Conservation (phyloP, 1,284 basidiomycete species). For the Rhizoctonia solani region DNA sequence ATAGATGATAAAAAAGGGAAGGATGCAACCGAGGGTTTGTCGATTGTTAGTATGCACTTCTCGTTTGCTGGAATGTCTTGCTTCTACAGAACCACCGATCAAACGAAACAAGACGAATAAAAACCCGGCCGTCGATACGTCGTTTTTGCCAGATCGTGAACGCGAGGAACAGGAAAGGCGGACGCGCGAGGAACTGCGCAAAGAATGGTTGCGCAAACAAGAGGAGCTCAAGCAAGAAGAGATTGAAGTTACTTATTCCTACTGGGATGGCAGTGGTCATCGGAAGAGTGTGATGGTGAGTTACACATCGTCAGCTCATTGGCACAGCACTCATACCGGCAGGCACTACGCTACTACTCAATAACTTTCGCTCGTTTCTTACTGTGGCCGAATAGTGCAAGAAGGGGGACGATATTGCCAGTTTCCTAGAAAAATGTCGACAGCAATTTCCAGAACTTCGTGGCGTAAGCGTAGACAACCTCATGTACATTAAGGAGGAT, state of each 20-base stretch:
- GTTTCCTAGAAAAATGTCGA: constrained; percentile 91
- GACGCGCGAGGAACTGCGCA: constrained; percentile 84
- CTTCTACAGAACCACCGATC: constrained; percentile 40
- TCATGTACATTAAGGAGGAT: constrained; percentile 99
- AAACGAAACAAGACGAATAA: constrained; percentile 86
- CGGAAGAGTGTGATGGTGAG: constrained; percentile 87
- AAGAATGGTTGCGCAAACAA: constrained; percentile 90
- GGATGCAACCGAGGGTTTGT: constrained; percentile 53
- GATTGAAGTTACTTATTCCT: constrained; percentile 92
- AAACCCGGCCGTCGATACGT: constrained; percentile 96
- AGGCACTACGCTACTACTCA: background rate
- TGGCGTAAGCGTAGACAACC: constrained; percentile 87
- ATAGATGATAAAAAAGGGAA: constrained; percentile 39
- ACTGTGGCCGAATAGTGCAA: constrained; percentile 68
- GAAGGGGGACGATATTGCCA: constrained; percentile 92
- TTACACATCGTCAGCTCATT: constrained; percentile 33
- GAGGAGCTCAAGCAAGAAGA: constrained; percentile 87
- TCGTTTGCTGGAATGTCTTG: background rate
- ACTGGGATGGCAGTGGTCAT: constrained; percentile 98
- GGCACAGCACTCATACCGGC: constrained; percentile 5
- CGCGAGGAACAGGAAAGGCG: constrained; percentile 90
- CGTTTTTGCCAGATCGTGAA: constrained; percentile 95
- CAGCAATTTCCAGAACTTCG: constrained; percentile 91
- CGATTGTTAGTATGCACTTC: background rate
- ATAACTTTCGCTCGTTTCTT: background rate